Base-by-base conservation (phyloP, 805 yeast species). In the Starmerella bombicola region DNA sequence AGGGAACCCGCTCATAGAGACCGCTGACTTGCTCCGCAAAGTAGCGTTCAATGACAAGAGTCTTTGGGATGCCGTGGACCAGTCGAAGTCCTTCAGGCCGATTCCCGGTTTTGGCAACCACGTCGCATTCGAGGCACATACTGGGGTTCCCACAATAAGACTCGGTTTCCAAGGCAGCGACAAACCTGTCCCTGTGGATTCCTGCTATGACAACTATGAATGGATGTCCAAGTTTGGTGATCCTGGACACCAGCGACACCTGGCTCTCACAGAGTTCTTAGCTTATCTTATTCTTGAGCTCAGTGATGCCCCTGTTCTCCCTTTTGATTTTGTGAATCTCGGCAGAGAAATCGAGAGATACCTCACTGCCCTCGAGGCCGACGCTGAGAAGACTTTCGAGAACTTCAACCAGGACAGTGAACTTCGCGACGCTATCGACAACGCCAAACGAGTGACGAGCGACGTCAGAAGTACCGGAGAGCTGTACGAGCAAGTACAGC, bases 301-400 rank as follows among this genome's bases (percentile, higher is more conserved):
- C n/a, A 71, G 76, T 0, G 94, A 85, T 50, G 70, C 69, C 30
- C 93, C 96, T 1, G 58, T 83, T 30, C 64, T 86, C 15, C 94
- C 94, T 2, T 79, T 69, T 49, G 72, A 76, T 54, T 58, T 81
- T 26, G 58, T 55, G 3, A 62, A 63, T 5, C 67, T 73, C 44
- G 70, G 72, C 5, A 55, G 61, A 1, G 61, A 60, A 7, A 48
- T 81, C 43, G 63, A 62, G 17, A 54, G 58, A 1, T 70, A 70
- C 46, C 54, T 68, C 12, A 57, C 62, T 16, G 7, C 9, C 24
- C 7, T 32, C 17, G 35, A 32, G 4, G 25, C 7, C 4, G 5
- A 17, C 5, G 35, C 35, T 9, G n/a, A 18, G 34, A n/a, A 19
- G 17, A 78, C 74, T 42, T 58, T 83, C 23, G 64, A 65, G 33